Base-by-base conservation (phyloP, 345 rosid genomes). In the Syzygium jambos region DNA sequence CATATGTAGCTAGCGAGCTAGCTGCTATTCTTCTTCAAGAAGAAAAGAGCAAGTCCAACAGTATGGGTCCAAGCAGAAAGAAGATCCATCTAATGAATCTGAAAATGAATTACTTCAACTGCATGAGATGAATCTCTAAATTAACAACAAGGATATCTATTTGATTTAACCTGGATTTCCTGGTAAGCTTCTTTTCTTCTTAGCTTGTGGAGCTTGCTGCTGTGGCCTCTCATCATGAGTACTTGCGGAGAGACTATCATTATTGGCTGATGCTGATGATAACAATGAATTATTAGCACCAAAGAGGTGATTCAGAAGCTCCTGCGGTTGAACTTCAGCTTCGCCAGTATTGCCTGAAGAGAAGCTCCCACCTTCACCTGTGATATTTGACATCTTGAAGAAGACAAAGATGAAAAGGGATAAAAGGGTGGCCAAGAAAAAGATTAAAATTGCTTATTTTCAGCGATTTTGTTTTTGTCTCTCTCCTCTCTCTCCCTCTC, bases 311-410 rank as follows among this genome's bases (percentile, higher is more conserved):
- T 34, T 73, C 80, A 73, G 80, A 73, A 73, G 38, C 61, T 57
- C 78, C n/a, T 43, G 78, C 23, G 49, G 87, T 43, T 85, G 68
- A 73, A 73, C 80, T 38, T 85, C n/a, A 4, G 86, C 68, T 55
- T 30, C 51, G 3, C 29, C 51, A 23, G 65, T 85, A 52, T 85
- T 85, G 53, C 87, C 78, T 7, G 87, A 85, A 53, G 87, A 86
- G 87, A 86, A 86, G 88, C 88, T 86, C 65, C 85, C 88, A 54
- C 54, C 88, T 78, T 86, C 88, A 52, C 85, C 88, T 68, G 63
- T 86, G 85, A 86, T 86, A 78, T 86, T 86, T 53, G 88, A 86
- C 88, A 86, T 86, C 80, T 63, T 63, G 77, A 86, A 54, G 88
- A 78, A 46, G 87, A 86, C 34, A 54, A 34, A 73, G 85, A 56